Evolutionary conservation across 1,284 basidiomycete genomes (phyloP), one percentile per base, ranked within the genome.

Genomic region (Trichosporon faecale): DNA sequence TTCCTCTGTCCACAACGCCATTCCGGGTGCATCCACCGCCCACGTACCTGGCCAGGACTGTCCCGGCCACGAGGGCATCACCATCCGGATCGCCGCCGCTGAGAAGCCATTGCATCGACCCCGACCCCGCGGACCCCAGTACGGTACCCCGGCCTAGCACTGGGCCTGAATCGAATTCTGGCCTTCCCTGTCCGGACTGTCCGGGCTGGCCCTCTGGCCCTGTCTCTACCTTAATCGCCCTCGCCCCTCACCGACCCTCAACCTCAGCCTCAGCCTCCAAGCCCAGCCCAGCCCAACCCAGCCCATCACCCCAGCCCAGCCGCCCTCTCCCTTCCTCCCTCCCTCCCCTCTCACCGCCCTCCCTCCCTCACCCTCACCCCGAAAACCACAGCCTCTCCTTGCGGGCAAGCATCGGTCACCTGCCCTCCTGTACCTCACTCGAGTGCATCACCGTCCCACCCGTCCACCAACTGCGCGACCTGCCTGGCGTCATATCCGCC

Each of bases 121-220:
- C n/a, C n/a, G n/a, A n/a, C n/a, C n/a, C n/a, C n/a, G n/a, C n/a
- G n/a, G n/a, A n/a, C n/a, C n/a, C n/a, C n/a, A n/a, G n/a, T n/a
- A n/a, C n/a, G n/a, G 27, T 23, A 31, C 29, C 55, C 18, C 7
- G 25, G 9, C 25, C 25, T 12, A 18, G 27, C n/a, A 16, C 27
- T n/a, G 57, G 57, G 57, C 57, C 57, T 61, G 57, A 61, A 61
- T 61, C 57, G 57, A 61, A 61, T n/a, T 61, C 27, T 31, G 7
- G 27, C 29, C 31, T n/a, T 29, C 57, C 27, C 57, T 61, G 49
- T 52, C 49, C 49, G 49, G 49, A 52, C 49, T 52, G 49, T 23
- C 49, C 49, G 49, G 49, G 49, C 49, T 52, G 49, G 49, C 49
- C 49, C 49, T 52, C 49, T 25, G 49, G 49, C 49, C 49, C 57